Evolutionary conservation across 805 yeast species (phyloP).

Genomic region (Komagataella phaffii): DNA sequence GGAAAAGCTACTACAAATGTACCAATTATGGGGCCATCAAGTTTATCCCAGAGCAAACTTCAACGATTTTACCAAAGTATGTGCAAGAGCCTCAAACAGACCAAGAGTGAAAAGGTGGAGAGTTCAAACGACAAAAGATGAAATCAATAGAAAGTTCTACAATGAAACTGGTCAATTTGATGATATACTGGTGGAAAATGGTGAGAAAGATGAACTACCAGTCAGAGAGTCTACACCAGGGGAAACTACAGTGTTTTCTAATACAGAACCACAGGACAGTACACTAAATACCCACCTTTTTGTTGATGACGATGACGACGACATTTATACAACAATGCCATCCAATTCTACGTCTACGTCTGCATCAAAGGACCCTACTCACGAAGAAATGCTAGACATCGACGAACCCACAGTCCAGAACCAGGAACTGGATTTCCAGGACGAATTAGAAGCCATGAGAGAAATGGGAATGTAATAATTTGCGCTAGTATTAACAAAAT

Average conservation of each 20-base stretch:
- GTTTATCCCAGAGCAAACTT: conserved; percentile 74
- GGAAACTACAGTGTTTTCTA: background rate
- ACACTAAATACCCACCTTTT: conserved; percentile 1
- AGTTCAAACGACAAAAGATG: conserved; percentile 23
- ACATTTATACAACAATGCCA: conserved; percentile 1
- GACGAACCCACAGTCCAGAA: background rate
- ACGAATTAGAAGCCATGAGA: conserved; percentile 5
- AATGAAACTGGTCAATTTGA: background rate
- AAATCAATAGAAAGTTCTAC: conserved; percentile 10
- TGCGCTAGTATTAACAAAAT: conserved; percentile 1
- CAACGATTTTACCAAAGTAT: conserved; percentile 46
- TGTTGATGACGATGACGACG: conserved; percentile 5
- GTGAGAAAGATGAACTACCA: background rate
- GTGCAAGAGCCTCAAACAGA: conserved; percentile 34
- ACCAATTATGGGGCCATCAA: conserved; percentile 67
- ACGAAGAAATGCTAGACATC: background rate
- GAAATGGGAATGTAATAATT: conserved; percentile 6
- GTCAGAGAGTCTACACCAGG: background rate
- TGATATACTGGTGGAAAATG: background rate
- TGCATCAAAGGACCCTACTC: background rate
- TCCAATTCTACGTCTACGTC: background rate
- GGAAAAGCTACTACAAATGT: conserved; percentile 34
- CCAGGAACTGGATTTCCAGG: conserved; percentile 3
- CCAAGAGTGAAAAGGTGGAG: conserved; percentile 28
- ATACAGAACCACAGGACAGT: background rate